phyloP scores from a whole-genome alignment of 108 stramenopile species.

The Pseudonitzschia pungens region DNA sequence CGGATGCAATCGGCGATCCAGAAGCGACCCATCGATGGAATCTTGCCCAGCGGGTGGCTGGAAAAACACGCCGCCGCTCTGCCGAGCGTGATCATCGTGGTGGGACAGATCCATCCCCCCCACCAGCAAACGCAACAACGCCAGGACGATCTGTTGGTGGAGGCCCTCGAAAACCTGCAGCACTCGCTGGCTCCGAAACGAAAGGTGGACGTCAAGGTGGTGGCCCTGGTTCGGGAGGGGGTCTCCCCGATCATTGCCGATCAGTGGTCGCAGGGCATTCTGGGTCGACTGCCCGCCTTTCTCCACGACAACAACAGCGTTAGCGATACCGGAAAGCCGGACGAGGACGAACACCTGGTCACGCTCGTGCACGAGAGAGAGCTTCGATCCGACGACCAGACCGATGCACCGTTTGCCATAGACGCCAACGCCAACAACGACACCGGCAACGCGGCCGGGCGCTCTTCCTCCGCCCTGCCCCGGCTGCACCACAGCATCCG shows the following conservation, averaged over 20 bases:
- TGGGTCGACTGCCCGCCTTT: slow-evolving; percentile 11
- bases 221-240: slow-evolving; percentile 52
- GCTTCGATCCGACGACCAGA: slow-evolving; percentile 22
- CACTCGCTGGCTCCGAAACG: slow-evolving; percentile 61
- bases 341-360: slow-evolving; percentile 2
- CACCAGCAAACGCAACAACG: slow-evolving; percentile 26
- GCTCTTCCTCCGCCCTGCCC: slow-evolving; percentile 19
- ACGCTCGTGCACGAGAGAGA: slow-evolving; percentile 24
- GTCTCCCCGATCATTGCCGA: slow-evolving; percentile 34
- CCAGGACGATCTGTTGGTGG: slow-evolving; percentile 42
- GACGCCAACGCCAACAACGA: background rate
- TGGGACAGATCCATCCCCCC: slow-evolving; percentile 40
- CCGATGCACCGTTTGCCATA: background rate
- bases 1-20: slow-evolving; percentile 27
- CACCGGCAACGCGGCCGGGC: background rate
- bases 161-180: slow-evolving; percentile 57
- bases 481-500: slow-evolving; percentile 36
- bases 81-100: slow-evolving; percentile 70
- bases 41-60: slow-evolving; percentile 71
- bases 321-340: background rate
- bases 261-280: slow-evolving; percentile 32
- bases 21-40: slow-evolving; percentile 56
- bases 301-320: background rate
- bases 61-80: slow-evolving; percentile 75
- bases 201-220: slow-evolving; percentile 56